These are phyloP conservation scores for Termitomyces bulborhizus DNA, from an alignment of 768 basidiomycete species.

Conservation along the genomic window DNA sequence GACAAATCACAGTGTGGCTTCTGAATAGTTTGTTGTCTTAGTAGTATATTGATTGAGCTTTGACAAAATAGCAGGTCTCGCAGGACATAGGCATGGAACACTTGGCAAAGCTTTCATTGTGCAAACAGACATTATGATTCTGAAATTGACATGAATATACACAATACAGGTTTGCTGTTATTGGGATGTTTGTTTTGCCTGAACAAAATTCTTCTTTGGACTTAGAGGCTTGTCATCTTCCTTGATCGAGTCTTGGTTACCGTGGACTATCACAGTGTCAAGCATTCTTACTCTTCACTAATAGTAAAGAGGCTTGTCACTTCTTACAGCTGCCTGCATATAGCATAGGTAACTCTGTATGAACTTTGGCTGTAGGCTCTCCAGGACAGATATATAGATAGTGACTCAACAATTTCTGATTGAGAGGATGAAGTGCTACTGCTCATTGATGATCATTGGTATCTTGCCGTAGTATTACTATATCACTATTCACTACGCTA, in stretches of 20 bases:
- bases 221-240: background rate
- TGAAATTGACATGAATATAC: background rate
- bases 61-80: background rate
- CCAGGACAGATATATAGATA: too few species aligned
- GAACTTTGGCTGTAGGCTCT: too few species aligned
- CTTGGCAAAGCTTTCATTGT: background rate
- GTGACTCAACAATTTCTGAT: too few species aligned
- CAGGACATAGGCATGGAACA: background rate
- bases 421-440: too few species aligned
- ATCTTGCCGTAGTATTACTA: background rate
- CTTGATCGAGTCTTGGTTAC: background rate
- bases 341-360: too few species aligned
- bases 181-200: background rate
- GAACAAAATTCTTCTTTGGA: background rate
- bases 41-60: background rate
- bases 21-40: background rate
- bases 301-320: background rate
- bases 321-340: too few species aligned
- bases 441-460: background rate
- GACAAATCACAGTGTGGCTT: conserved; percentile 20
- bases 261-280: too few species aligned
- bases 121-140: background rate
- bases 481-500: too few species aligned
- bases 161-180: background rate
- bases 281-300: background rate